Conservation (phyloP, 169 alveolate species). For the Cryptosporidium canis region DNA sequence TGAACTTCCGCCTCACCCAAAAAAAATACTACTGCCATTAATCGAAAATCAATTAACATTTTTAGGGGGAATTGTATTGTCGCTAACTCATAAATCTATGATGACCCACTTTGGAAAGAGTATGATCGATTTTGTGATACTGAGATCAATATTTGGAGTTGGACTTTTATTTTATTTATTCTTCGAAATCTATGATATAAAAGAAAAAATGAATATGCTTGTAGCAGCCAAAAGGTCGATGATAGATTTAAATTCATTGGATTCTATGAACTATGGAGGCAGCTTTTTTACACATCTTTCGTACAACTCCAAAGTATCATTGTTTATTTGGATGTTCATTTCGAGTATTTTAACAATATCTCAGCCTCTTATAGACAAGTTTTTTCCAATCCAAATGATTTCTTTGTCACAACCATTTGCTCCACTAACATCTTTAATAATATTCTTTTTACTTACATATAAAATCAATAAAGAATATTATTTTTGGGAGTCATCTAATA, state of each 20-base stretch:
- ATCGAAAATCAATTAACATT: slow-evolving; percentile 45
- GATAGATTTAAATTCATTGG: not conserved
- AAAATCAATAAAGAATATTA: not conserved
- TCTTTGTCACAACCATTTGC: slow-evolving; percentile 26
- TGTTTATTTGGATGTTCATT: slow-evolving; percentile 48
- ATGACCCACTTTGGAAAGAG: slow-evolving; percentile 17
- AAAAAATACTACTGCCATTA: slow-evolving; percentile 38
- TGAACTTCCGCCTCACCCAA: slow-evolving; percentile 63
- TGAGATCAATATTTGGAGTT: slow-evolving; percentile 27
- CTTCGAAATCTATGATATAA: slow-evolving; percentile 27
- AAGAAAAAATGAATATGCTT: slow-evolving; percentile 1
- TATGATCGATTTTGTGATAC: slow-evolving; percentile 33
- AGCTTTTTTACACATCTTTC: not conserved
- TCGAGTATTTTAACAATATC: slow-evolving; percentile 47
- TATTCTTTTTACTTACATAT: slow-evolving; percentile 15
- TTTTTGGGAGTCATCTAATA: not conserved
- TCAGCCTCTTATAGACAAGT: slow-evolving; percentile 17
- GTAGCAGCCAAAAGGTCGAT: not conserved
- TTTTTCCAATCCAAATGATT: slow-evolving; percentile 9
- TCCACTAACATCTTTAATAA: slow-evolving; percentile 12
- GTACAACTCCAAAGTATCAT: not conserved
- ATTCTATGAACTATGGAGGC: not conserved
- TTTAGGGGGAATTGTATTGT: slow-evolving; percentile 27
- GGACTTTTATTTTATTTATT: not conserved
- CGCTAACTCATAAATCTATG: slow-evolving; percentile 23